phyloP scores from a whole-genome alignment of 345 rosid genomes.

The Sisymbrium altissimum region DNA sequence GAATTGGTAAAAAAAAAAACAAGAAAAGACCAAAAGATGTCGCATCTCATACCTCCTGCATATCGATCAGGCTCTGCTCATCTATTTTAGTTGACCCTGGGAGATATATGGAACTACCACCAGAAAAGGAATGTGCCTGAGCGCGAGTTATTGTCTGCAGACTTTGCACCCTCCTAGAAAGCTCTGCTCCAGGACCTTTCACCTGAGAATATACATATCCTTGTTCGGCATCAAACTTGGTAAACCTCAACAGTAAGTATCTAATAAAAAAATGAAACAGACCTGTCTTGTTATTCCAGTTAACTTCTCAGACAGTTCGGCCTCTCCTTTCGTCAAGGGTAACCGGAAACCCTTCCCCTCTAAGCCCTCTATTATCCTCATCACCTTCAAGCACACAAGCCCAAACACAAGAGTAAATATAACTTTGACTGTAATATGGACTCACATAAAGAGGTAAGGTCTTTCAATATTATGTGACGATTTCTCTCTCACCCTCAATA shows the following conservation, averaged over 20 bases:
- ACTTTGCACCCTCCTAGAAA: constrained; percentile 88
- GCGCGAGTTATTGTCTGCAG: constrained; percentile 65
- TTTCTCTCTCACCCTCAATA: constrained; percentile 61
- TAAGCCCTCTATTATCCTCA: constrained; percentile 89
- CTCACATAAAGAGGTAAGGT: constrained; percentile 1
- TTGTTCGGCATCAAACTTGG: neutral
- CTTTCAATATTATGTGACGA: neutral
- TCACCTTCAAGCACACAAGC: constrained; percentile 46
- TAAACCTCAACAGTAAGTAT: neutral
- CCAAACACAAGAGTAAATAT: neutral
- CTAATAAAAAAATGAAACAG: constrained; percentile 5
- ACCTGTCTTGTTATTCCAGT: constrained; percentile 83
- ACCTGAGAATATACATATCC: constrained; percentile 46
- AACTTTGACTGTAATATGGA: neutral
- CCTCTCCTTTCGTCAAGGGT: constrained; percentile 88
- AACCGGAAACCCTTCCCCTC: constrained; percentile 85
- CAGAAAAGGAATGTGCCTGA: constrained; percentile 63
- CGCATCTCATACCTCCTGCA: constrained; percentile 74
- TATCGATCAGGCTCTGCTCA: constrained; percentile 88
- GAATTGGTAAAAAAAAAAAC: neutral
- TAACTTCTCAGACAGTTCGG: constrained; percentile 79
- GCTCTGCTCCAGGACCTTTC: constrained; percentile 97
- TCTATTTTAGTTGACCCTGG: constrained; percentile 95
- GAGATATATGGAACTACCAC: constrained; percentile 64
- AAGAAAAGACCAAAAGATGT: constrained; percentile 3